Conservation (phyloP, 495 filamentous ascomycete genomes). For the Endocarpon pusillum region DNA sequence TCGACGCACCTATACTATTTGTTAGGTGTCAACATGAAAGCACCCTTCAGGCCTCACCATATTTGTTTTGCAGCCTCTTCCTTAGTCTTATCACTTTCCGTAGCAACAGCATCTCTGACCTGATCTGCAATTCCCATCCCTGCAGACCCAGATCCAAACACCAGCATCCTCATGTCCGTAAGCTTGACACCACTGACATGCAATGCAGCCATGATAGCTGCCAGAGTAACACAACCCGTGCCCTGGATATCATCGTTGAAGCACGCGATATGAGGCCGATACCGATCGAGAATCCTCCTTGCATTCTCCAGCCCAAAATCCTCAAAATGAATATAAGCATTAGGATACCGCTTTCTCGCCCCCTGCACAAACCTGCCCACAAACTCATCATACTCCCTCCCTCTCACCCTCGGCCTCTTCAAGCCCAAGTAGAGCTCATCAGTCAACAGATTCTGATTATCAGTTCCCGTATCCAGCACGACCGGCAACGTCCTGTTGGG, state of each 20-base stretch:
- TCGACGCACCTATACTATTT: slow-evolving; percentile 53
- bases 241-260: slow-evolving; percentile 92
- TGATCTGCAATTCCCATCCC: slow-evolving; percentile 79
- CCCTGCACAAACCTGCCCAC: slow-evolving; percentile 56
- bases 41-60: slow-evolving; percentile 34
- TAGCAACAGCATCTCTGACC: slow-evolving; percentile 58
- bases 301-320: slow-evolving; percentile 44
- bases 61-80: slow-evolving; percentile 67
- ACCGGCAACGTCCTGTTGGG: slow-evolving; percentile 65
- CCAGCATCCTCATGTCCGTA: slow-evolving; percentile 46
- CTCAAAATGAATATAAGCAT: slow-evolving; percentile 72
- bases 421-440: slow-evolving; percentile 73
- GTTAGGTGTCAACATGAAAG: neutral
- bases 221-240: slow-evolving; percentile 73
- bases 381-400: slow-evolving; percentile 63
- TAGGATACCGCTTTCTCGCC: slow-evolving; percentile 52
- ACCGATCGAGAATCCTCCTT: slow-evolving; percentile 55
- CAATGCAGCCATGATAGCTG: slow-evolving; percentile 57
- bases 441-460: slow-evolving; percentile 61
- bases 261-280: slow-evolving; percentile 52
- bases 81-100: slow-evolving; percentile 46
- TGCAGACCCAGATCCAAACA: slow-evolving; percentile 75
- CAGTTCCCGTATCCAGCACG: slow-evolving; percentile 74
- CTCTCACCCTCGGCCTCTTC: slow-evolving; percentile 42
- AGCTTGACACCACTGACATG: slow-evolving; percentile 51